Percentiles rank a stretch among this genome's conserved stretches.
Evolutionary conservation across 2,329 filamentous ascomycete genomes (phyloP).

Genomic region (Camptophora hylomeconis): DNA sequence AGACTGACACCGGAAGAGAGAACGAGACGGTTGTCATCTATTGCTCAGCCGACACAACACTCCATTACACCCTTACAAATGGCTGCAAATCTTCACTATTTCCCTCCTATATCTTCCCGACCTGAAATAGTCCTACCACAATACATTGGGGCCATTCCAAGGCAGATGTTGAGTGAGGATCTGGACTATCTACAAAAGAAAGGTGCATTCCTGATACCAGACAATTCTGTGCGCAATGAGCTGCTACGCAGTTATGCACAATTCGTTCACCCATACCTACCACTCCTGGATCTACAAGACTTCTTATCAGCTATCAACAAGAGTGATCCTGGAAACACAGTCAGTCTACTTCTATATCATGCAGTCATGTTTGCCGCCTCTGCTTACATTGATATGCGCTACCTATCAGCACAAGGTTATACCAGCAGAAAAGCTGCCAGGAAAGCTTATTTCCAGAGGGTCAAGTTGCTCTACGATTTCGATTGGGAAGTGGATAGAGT

Average conservation of each 20-base stretch:
- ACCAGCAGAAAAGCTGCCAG: constrained; percentile 65
- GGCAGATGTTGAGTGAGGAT: constrained; percentile 67
- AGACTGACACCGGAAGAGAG: constrained; percentile 31
- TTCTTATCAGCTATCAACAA: constrained; percentile 44
- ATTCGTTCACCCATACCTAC: constrained; percentile 91
- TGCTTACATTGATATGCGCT: constrained; percentile 72
- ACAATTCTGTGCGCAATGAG: constrained; percentile 58
- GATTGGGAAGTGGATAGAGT: constrained; percentile 89
- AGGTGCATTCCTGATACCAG: constrained; percentile 68
- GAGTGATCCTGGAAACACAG: constrained; percentile 56
- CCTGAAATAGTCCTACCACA: constrained; percentile 39
- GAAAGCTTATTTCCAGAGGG: constrained; percentile 79
- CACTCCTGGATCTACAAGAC: constrained; percentile 57
- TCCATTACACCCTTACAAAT: constrained; percentile 26
- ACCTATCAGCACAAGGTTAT: constrained; percentile 66
- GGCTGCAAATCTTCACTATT: constrained; percentile 20
- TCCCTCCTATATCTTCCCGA: constrained; percentile 37
- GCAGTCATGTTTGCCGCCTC: constrained; percentile 89
- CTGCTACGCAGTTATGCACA: constrained; percentile 72
- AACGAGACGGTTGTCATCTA: constrained; percentile 33
- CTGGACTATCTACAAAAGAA: constrained; percentile 72
- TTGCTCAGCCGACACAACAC: constrained; percentile 25
- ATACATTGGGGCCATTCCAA: constrained; percentile 69
- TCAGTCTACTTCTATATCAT: constrained; percentile 82
- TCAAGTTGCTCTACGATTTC: constrained; percentile 76